phyloP scores from a whole-genome alignment of 257 asterid species.

The Scutellaria galericulata region DNA sequence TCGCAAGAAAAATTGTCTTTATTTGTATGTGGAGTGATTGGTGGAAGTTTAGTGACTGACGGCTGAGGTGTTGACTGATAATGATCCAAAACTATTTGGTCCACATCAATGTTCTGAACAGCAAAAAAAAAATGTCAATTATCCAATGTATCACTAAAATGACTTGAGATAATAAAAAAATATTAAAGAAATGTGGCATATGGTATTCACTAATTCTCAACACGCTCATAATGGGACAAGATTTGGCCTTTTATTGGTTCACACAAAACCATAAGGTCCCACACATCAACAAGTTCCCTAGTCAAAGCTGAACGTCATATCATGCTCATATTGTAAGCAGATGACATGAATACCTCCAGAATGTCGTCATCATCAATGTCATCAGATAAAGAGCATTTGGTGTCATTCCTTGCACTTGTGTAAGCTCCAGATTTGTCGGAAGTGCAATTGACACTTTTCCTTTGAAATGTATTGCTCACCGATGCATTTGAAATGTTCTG shows the following conservation, averaged over 20 bases:
- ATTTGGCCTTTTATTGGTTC: slow-evolving; percentile 1
- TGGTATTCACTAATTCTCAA: slow-evolving; percentile 13
- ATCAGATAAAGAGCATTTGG: slow-evolving; percentile 37
- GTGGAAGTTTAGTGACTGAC: slow-evolving; percentile 68
- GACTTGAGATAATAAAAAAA: slow-evolving; percentile 10
- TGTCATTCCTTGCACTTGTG: slow-evolving; percentile 38
- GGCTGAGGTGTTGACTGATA: slow-evolving; percentile 87
- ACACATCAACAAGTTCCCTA: not conserved
- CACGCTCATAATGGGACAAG: slow-evolving; percentile 17
- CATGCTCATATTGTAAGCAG: slow-evolving; percentile 27
- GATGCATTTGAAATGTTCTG: slow-evolving; percentile 41
- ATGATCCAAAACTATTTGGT: slow-evolving; percentile 74
- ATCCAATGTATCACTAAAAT: slow-evolving; percentile 25
- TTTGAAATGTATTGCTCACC: slow-evolving; percentile 35
- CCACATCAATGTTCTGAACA: slow-evolving; percentile 80
- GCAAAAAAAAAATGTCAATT: slow-evolving; percentile 14
- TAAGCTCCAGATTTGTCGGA: slow-evolving; percentile 43
- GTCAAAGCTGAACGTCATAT: slow-evolving; percentile 25
- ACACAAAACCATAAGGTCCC: slow-evolving; percentile 9
- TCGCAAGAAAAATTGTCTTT: slow-evolving; percentile 39
- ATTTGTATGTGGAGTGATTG: slow-evolving; percentile 59
- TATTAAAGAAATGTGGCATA: slow-evolving; percentile 13
- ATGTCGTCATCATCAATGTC: slow-evolving; percentile 73
- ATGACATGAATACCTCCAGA: slow-evolving; percentile 65
- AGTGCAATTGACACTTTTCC: slow-evolving; percentile 39